phyloP scores from a whole-genome alignment of 2,329 filamentous ascomycete genomes.

The Colletotrichum sp. region DNA sequence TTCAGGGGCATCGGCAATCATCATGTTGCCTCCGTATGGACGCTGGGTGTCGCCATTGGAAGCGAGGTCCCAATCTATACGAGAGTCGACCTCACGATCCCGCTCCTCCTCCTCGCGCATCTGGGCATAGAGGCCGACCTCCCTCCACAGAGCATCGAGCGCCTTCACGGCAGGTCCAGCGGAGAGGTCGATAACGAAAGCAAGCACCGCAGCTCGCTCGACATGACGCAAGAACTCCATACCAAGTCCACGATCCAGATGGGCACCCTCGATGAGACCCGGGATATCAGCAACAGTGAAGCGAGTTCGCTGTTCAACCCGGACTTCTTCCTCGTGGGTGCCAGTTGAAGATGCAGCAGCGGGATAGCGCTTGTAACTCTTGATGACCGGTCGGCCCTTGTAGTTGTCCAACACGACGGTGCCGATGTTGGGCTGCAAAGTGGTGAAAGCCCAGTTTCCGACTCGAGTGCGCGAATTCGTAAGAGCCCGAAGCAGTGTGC shows the following conservation, averaged over 20 bases:
- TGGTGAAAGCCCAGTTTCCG: conserved; percentile 97
- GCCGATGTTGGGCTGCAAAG: conserved; percentile 91
- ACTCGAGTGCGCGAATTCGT: conserved; percentile 89
- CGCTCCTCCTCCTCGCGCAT: conserved; percentile 77
- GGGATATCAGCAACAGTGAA: conserved; percentile 98
- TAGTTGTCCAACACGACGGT: conserved; percentile 93
- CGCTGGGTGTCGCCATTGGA: conserved; percentile 40
- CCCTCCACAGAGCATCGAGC: conserved; percentile 84
- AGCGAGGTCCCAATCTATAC: conserved; percentile 64
- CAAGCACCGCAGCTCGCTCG: conserved; percentile 89
- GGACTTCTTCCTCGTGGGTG: conserved; percentile 45
- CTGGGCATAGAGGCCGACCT: conserved; percentile 86
- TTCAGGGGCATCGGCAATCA: conserved; percentile 32
- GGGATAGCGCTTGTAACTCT: conserved; percentile 35
- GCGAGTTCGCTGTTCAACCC: conserved; percentile 67
- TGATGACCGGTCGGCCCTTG: conserved; percentile 71
- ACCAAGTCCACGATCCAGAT: conserved; percentile 89
- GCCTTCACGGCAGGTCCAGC: conserved; percentile 80
- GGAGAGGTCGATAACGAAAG: conserved; percentile 89
- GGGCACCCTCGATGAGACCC: conserved; percentile 89
- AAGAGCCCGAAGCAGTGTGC: conserved; percentile 85
- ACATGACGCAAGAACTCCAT: conserved; percentile 93
- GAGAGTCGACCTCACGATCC: conserved; percentile 62
- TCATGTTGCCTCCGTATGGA: conserved; percentile 24
- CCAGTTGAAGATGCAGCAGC: conserved; percentile 35